A percentile compares a stretch with the other conserved stretches of the same genome.
Conservation (phyloP, 345 rosid species). For the Melastoma malabathricum region DNA sequence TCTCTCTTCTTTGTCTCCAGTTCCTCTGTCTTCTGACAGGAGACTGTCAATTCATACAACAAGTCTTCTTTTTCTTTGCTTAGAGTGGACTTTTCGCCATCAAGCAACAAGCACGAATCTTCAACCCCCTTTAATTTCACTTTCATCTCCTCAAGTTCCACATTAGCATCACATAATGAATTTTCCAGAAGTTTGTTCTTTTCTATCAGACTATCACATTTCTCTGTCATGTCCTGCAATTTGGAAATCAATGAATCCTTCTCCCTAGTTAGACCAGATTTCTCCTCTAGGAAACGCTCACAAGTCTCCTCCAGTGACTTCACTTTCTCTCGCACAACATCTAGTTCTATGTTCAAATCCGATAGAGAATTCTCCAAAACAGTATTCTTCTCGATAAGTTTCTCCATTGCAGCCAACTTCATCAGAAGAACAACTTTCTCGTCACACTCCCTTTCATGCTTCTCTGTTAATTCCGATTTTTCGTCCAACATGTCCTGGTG, state of each 20-base stretch:
- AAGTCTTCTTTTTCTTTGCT: slow-evolving; percentile 33
- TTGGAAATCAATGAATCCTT: slow-evolving; percentile 41
- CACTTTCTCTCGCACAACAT: slow-evolving; percentile 53
- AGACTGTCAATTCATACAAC: slow-evolving; percentile 35
- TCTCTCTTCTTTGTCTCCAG: slow-evolving; percentile 36
- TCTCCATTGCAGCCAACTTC: slow-evolving; percentile 71
- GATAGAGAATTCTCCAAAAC: slow-evolving; percentile 80
- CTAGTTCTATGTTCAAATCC: slow-evolving; percentile 75
- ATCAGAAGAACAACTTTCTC: slow-evolving; percentile 47
- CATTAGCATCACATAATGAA: slow-evolving; percentile 58
- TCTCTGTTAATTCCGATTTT: slow-evolving; percentile 41
- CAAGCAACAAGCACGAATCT: slow-evolving; percentile 44
- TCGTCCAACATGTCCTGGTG: slow-evolving; percentile 47
- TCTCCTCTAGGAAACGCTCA: slow-evolving; percentile 43
- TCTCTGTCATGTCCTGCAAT: slow-evolving; percentile 36
- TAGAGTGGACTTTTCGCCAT: slow-evolving; percentile 49
- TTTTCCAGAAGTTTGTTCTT: slow-evolving; percentile 55
- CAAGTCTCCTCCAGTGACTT: slow-evolving; percentile 53
- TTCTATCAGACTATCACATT: slow-evolving; percentile 46
- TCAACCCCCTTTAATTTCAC: slow-evolving; percentile 43
- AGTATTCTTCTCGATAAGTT: slow-evolving; percentile 60
- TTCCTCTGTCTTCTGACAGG: slow-evolving; percentile 39
- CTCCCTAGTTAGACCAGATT: slow-evolving; percentile 53
- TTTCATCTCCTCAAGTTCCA: slow-evolving; percentile 55
- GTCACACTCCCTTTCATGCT: slow-evolving; percentile 30